Base-by-base conservation (phyloP, 352 stramenopile species). In the Phytophthora boehmeriae region DNA sequence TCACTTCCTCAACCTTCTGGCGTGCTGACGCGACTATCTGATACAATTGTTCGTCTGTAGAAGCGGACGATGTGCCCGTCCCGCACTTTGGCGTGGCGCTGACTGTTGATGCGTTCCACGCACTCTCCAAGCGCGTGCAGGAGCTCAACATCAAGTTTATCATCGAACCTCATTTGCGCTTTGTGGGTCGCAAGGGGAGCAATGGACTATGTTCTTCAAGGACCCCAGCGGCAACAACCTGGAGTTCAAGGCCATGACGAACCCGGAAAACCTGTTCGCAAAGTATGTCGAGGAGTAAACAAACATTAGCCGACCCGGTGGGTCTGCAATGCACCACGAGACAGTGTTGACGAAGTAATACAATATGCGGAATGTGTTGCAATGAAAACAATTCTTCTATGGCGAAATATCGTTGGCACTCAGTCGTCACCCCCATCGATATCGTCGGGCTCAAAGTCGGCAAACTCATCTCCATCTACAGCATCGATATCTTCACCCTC, bases 141-240 rank as follows among this genome's bases (percentile, higher is more conserved):
- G 59, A 71, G 4, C 66, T 87, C 6, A 76, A 76, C 25, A 83
- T 99, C 19, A 66, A 95, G 36, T 99, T 99, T 68, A 96, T 99
- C 55, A 97, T 99, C 44, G 81, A 98, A 66, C 97, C 97, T 16
- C 95, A 98, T 67, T 71, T 98, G 36, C 82, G 97, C 57, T 99
- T 99, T 63, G 50, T 91, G 39, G 96, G 92, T 20, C 79, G 86
- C 59, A 97, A 97, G 51, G 97, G 8, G 97, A 99, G 71, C 97
- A 99, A 68, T 98, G 90, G 89, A 99, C 97, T 32, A 99, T 99
- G 97, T 99, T 99, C 75, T 99, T 99, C 80, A 99, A 99, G 69
- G 92, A 97, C 65, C 96, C 96, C 13, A 97, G 83, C 58, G 93
- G 93, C 54, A 99, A 99, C 75, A 99, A 98, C 75, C 84, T 99